Percentiles rank a stretch among this genome's conserved stretches.
These are phyloP conservation scores for Daldinia loculata DNA, from an alignment of 495 filamentous ascomycete species.

Conservation along the genomic window DNA sequence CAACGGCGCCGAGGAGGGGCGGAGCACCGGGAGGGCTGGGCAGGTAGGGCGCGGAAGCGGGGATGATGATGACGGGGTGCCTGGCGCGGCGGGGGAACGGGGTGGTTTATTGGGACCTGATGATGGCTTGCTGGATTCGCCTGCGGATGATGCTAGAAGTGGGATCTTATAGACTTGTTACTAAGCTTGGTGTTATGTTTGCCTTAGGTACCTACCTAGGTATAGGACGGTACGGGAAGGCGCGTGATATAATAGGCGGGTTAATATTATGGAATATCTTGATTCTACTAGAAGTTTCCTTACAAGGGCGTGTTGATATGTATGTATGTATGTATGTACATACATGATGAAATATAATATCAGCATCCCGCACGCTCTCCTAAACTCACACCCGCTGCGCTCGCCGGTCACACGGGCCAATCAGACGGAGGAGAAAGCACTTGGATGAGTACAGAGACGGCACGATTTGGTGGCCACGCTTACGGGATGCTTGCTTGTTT, in stretches of 20 bases:
- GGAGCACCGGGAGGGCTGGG: constrained; percentile 33
- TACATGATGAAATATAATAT: too few relatives aligned
- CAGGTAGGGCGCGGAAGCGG: constrained; percentile 8
- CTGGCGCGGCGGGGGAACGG: constrained; percentile 4
- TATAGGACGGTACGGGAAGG: background rate
- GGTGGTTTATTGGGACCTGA: constrained; percentile 19
- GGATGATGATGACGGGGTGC: constrained; percentile 8
- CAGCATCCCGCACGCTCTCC: background rate
- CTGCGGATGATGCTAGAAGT: constrained; percentile 32
- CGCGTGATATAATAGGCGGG: constrained; percentile 1
- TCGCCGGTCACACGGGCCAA: background rate
- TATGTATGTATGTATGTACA: too few relatives aligned
- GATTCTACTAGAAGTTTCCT: background rate
- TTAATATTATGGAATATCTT: background rate
- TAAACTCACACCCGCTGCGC: background rate
- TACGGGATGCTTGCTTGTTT: background rate
- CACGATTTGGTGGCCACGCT: background rate
- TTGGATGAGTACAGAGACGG: background rate
- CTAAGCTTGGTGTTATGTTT: background rate
- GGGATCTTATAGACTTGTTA: constrained; percentile 38
- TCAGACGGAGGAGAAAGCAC: background rate
- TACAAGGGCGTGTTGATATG: background rate
- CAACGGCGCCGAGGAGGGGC: constrained; percentile 76
- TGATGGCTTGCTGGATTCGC: constrained; percentile 11
- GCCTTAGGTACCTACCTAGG: background rate